phyloP scores from a whole-genome alignment of 495 filamentous ascomycete genomes.

The Polyplosphaeria fusca region DNA sequence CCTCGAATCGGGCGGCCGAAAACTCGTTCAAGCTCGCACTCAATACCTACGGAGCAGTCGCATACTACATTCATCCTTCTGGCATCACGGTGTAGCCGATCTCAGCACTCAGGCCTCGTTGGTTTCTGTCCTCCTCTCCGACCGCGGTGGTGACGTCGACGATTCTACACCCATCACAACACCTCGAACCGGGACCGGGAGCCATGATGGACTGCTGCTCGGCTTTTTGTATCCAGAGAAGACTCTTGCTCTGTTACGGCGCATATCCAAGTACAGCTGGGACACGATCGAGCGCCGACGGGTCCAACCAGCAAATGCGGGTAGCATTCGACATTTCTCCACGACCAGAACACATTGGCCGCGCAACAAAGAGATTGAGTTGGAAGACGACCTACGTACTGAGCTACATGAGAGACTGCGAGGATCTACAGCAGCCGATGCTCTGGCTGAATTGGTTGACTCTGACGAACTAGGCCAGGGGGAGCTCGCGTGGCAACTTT shows the following conservation, averaged over 20 bases:
- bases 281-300: conserved; percentile 7
- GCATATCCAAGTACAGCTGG: conserved; percentile 14
- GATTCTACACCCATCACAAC: not conserved
- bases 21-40: conserved; percentile 27
- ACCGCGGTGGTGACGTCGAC: conserved; percentile 7
- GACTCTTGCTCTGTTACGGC: conserved; percentile 28
- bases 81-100: conserved; percentile 32
- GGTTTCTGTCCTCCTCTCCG: not conserved
- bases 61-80: conserved; percentile 32
- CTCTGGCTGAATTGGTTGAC: conserved; percentile 10
- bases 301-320: not conserved
- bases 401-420: conserved; percentile 11
- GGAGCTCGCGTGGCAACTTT: conserved; percentile 23
- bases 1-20: conserved; percentile 33
- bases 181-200: not conserved
- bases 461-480: conserved; percentile 6
- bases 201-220: conserved; percentile 11
- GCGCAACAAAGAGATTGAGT: not conserved
- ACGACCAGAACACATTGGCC: not conserved
- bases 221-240: conserved; percentile 33
- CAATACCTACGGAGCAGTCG: conserved; percentile 26
- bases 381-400: not conserved
- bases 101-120: conserved; percentile 24
- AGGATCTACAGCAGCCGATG: conserved; percentile 9
- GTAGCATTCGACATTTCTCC: conserved; percentile 20